Evolutionary conservation across 805 yeast genomes (phyloP), one percentile per base, ranked within the genome.

Genomic region (Cyberlindnera mississippiensis): DNA sequence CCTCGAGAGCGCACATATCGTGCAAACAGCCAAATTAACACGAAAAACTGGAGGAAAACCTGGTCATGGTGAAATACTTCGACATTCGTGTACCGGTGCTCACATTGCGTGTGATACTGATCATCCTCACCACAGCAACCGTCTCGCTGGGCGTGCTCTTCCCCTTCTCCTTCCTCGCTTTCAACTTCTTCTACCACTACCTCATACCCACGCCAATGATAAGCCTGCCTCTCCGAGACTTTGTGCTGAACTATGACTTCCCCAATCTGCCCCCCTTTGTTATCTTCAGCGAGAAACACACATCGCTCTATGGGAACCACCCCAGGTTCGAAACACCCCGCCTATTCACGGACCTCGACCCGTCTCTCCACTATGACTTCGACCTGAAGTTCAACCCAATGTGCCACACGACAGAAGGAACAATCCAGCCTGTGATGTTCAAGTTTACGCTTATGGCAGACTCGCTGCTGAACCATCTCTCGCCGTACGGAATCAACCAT

Each of bases 111-210:
- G 43, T 51, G 3, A 19, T 52, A 0, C 46, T 55, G 10, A 50
- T 53, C 15, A 15, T 44, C 10, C 18, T 48, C 10, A 43, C 53
- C 6, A 33, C 53, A 3, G 8, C 38, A 2, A 20, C 46, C 3
- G 39, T 51, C 8, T 49, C 57, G 1, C 33, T 52, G 5, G 35
- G 40, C 3, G 32, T 45, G 4, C 40, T 56, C 3, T 30, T 57
- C 10, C 61, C 61, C 3, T 38, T 46, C 14, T 48, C 59, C 2
- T 50, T 49, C 33, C 38, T 49, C 11, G 38, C 57, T 7, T 56
- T 51, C 51, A 57, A 57, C 48, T 54, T 50, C 43, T 45, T 56
- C 33, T 57, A 57, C 41, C 40, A 47, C 40, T 39, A 42, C 15
- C 41, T 56, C 19, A 50, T 57, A 9, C 60, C 60, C 13, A 48